Percentiles rank a stretch among this genome's conserved stretches.
phyloP scores from a whole-genome alignment of 768 basidiomycete genomes.

The Daedaleopsis sinensis region DNA sequence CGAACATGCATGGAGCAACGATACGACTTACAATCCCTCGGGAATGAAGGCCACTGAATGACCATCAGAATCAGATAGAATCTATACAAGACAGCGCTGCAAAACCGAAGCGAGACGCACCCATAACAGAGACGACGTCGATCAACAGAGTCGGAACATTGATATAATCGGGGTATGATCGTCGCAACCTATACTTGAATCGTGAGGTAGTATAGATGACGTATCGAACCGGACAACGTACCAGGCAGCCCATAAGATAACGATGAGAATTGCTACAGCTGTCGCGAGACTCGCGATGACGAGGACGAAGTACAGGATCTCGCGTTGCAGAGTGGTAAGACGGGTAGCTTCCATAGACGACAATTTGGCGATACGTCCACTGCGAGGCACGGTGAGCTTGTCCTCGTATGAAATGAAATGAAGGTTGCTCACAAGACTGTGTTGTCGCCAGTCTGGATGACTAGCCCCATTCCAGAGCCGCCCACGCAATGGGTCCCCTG shows the following conservation, averaged over 20 bases:
- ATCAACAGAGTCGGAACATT: constrained; percentile 51
- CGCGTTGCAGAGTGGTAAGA: constrained; percentile 52
- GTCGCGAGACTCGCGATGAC: constrained; percentile 52
- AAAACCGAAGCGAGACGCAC: neutral
- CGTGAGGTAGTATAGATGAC: constrained; percentile 7
- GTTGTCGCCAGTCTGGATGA: constrained; percentile 48
- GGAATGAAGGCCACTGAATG: constrained; percentile 48
- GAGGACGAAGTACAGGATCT: constrained; percentile 56
- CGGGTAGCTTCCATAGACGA: constrained; percentile 4
- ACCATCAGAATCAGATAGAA: neutral
- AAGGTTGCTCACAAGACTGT: constrained; percentile 40
- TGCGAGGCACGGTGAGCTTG: neutral
- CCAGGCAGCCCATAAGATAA: constrained; percentile 46
- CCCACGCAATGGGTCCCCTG: constrained; percentile 53
- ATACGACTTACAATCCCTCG: constrained; percentile 42
- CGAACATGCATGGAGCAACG: neutral
- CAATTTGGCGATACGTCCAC: constrained; percentile 23
- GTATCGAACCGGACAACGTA: constrained; percentile 16
- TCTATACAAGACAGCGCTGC: neutral
- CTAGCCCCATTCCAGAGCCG: constrained; percentile 49
- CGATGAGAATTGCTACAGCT: constrained; percentile 47
- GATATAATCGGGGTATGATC: constrained; percentile 45
- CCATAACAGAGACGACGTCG: constrained; percentile 52
- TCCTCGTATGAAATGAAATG: neutral
- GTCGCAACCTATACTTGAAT: constrained; percentile 38